Base-by-base conservation (phyloP, 202 grass and related monocot genomes). In the Carex arenaria region DNA sequence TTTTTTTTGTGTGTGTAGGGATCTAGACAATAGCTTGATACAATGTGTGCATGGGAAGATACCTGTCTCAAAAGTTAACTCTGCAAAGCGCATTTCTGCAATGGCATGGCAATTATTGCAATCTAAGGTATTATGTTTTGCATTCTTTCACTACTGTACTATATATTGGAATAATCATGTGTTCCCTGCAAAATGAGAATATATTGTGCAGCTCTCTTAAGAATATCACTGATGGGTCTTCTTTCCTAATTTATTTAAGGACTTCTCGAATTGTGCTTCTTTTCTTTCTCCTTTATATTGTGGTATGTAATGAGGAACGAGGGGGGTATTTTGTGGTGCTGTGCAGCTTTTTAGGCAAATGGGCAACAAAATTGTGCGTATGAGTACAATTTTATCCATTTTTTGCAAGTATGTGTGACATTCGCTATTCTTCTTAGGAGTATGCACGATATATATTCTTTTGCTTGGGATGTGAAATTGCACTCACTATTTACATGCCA, bases 41-140 rank as follows among this genome's bases (percentile, higher is more conserved):
- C 89, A 90, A 75, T 99, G 93, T 84, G 81, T 85, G 65, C 96
- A 99, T 77, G 91, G 90, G 90, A 99, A 99, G 67, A 85, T 96
- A 83, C 87, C 93, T 68, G 84, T 88, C 43, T 90, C 96, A 75
- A 96, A 92, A 83, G 86, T 96, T 45, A 87, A 88, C 83, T 93
- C 89, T 6, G 91, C 95, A 87, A 99, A 99, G 79, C 84, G 93
- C 17, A 67, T 99, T 64, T 99, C 96, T 67, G 71, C 85, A 89
- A 85, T 83, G 75, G 88, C 96, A 86, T 99, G 96, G 96, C 63
- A 85, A 61, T 93, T 84, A 47, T 78, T 99, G 84, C 73, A 88
- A 80, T 91, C 84, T 40, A 96, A 99, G 79, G 96, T 99, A 88
- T 72, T 71, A 51, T 26, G 80, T 72, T 79, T 61, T 72, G 12